Conservation (phyloP, 2,329 filamentous ascomycete genomes). For the Beauveria medogensis region DNA sequence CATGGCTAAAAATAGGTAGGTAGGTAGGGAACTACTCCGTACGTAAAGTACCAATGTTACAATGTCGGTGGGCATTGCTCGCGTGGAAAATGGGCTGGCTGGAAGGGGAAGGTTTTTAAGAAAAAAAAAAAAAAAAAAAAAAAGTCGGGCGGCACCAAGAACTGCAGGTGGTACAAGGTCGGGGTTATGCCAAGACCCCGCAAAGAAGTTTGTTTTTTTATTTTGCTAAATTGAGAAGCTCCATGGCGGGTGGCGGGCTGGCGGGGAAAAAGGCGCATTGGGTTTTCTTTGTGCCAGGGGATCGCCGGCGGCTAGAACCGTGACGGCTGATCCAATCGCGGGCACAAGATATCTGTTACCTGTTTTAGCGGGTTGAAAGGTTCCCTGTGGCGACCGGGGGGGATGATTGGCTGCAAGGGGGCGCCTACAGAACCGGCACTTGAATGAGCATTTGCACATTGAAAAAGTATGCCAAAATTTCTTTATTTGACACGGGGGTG, state of each 20-base stretch:
- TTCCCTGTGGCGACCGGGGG: background rate
- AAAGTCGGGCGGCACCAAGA: no score
- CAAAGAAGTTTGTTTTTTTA: background rate
- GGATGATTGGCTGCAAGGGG: background rate
- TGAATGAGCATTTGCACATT: background rate
- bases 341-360: no score
- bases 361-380: background rate
- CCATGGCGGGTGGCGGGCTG: background rate
- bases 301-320: slow-evolving; percentile 1
- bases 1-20: background rate
- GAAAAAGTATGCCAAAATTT: background rate
- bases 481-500: no score
- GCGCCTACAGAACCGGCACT: background rate
- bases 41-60: no score
- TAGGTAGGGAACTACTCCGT: background rate
- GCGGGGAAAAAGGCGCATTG: background rate
- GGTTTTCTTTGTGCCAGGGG: background rate
- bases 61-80: background rate
- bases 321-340: slow-evolving; percentile 5
- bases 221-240: background rate
- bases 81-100: background rate
- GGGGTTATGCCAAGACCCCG: no score
- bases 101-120: no score
- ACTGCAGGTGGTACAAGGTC: no score
- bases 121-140: no score